Evolutionary conservation across 2,329 filamentous ascomycete species (phyloP).

Genomic region (Colletotrichum caudatum): DNA sequence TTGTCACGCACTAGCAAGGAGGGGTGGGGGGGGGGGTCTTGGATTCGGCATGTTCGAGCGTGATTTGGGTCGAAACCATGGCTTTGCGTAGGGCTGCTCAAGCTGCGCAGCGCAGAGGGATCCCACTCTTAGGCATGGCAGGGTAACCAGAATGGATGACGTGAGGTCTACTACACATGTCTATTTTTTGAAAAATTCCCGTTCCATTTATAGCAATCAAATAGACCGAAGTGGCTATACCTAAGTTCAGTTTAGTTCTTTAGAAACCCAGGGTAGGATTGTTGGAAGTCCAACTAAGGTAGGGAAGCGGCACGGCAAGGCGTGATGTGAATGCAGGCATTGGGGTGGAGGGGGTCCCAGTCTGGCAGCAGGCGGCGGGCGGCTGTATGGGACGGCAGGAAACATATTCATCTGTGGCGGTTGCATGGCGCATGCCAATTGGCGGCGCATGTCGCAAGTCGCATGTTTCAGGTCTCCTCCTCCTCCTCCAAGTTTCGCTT

Average conservation of each 20-base stretch:
- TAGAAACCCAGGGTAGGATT: not conserved
- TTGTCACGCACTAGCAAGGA: not conserved
- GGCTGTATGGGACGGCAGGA: slow-evolving; percentile 25
- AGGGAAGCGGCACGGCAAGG: not conserved
- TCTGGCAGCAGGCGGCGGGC: slow-evolving; percentile 14
- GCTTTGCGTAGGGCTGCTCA: not conserved
- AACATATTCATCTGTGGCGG: slow-evolving; percentile 38
- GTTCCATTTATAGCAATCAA: not conserved
- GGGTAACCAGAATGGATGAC: not conserved
- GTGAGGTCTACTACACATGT: not conserved
- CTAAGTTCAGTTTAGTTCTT: not conserved
- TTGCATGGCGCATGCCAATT: slow-evolving; percentile 38
- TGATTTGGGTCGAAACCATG: not conserved
- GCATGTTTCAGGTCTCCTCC: slow-evolving; percentile 38
- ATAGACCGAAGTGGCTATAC: not conserved
- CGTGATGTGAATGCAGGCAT: slow-evolving; percentile 1
- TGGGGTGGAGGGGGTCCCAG: too few species aligned
- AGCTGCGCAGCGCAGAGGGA: not conserved
- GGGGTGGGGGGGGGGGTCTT: too few species aligned
- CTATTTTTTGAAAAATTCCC: not conserved
- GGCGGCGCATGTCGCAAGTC: slow-evolving; percentile 39
- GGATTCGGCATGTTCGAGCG: slow-evolving; percentile 2
- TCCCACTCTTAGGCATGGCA: not conserved
- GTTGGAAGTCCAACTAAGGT: not conserved
- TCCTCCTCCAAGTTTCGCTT: slow-evolving; percentile 1